Conservation (phyloP, 495 filamentous ascomycete genomes). For the Diplogelasinospora grovesii region DNA sequence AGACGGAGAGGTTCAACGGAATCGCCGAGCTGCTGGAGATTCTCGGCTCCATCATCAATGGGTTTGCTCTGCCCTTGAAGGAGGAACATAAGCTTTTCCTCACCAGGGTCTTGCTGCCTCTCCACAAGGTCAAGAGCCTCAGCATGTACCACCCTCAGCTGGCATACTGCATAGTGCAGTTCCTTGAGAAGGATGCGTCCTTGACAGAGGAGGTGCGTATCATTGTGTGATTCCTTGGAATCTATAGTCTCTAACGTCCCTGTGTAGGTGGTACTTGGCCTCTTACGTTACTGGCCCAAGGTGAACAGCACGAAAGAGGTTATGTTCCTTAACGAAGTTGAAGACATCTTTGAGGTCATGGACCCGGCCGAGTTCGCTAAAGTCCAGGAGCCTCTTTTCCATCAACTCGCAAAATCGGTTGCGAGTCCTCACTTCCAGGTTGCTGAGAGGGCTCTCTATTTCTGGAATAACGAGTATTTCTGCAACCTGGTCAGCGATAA, state of each 20-base stretch:
- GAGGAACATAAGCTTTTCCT: conserved; percentile 99
- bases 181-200: conserved; percentile 95
- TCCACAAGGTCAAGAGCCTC: conserved; percentile 97
- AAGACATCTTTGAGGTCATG: conserved; percentile 99
- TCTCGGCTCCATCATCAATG: conserved; percentile 97
- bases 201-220: conserved; percentile 89
- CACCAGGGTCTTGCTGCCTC: conserved; percentile 81
- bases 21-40: conserved; percentile 97
- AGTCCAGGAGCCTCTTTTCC: conserved; percentile 94
- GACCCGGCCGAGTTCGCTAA: conserved; percentile 98
- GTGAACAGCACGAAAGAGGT: conserved; percentile 99
- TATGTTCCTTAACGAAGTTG: conserved; percentile 99
- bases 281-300: conserved; percentile 97
- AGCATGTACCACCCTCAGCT: conserved; percentile 99
- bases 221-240: not conserved
- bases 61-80: conserved; percentile 93
- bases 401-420: conserved; percentile 94
- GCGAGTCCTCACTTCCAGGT: conserved; percentile 99
- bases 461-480: conserved; percentile 99
- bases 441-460: conserved; percentile 94
- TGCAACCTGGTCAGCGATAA: conserved; percentile 99
- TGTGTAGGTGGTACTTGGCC: conserved; percentile 80
- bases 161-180: conserved; percentile 98
- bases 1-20: conserved; percentile 97
- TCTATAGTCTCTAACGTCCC: not conserved